Conservation (phyloP, 371 early-diverging fungal genomes). For the Smittium culicis region DNA sequence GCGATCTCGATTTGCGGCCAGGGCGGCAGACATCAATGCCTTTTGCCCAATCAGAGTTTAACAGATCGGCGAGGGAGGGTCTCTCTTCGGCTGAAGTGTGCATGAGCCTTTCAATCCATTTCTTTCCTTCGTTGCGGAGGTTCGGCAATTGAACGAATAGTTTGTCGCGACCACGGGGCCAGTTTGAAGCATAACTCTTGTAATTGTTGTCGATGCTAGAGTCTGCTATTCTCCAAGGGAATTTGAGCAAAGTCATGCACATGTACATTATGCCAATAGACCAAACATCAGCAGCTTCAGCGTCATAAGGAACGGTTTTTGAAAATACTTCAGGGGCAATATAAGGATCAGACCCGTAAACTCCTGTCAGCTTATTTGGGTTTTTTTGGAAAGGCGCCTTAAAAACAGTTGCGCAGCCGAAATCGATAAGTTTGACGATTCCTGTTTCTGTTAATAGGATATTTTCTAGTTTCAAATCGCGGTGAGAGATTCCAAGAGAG, state of each 20-base stretch:
- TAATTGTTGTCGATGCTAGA: slow-evolving; percentile 42
- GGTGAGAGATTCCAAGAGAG: slow-evolving; percentile 62
- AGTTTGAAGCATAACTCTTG: slow-evolving; percentile 32
- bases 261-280: slow-evolving; percentile 63
- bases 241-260: slow-evolving; percentile 56
- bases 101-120: slow-evolving; percentile 32
- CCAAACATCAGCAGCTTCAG: slow-evolving; percentile 60
- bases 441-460: slow-evolving; percentile 51
- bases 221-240: slow-evolving; percentile 57
- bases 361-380: slow-evolving; percentile 43
- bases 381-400: slow-evolving; percentile 53
- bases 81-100: slow-evolving; percentile 38
- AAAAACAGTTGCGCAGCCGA: slow-evolving; percentile 77
- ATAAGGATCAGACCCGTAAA: slow-evolving; percentile 78
- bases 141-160: slow-evolving; percentile 28
- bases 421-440: slow-evolving; percentile 79
- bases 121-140: slow-evolving; percentile 22
- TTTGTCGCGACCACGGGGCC: slow-evolving; percentile 31
- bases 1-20: slow-evolving; percentile 14
- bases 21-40: slow-evolving; percentile 34
- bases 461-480: slow-evolving; percentile 83
- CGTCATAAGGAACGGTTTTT: slow-evolving; percentile 39
- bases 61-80: slow-evolving; percentile 35
- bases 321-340: slow-evolving; percentile 81
- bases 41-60: slow-evolving; percentile 44